Evolutionary conservation across 2,329 filamentous ascomycete species (phyloP), one percentile per base, ranked within the genome.

Genomic region (Cercospora janseana): DNA sequence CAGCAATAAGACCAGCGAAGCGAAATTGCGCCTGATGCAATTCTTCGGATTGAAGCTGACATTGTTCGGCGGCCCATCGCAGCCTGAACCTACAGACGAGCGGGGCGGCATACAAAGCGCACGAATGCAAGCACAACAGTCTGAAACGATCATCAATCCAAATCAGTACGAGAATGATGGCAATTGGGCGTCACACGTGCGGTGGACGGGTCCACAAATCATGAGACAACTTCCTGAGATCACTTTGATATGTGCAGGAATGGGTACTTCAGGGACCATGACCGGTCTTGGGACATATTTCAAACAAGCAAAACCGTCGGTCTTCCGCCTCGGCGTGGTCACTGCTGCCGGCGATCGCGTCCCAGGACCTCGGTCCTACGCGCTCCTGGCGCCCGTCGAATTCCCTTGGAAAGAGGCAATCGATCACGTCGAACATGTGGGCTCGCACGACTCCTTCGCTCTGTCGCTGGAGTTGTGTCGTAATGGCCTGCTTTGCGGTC

Each of bases 221-320:
- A 84, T 80, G 61, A 71, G 74, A 1, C 92, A 96, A 72, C 86
- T 8, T 75, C 86, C n/a, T 78, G 76, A 31, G 86, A 87, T 1
- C 69, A 69, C 92, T 66, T 90, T 89, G 4, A 95, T 96, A 63
- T 86, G 95, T 1, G 86, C 88, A 0, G 91, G 91, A 20, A 91
- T 92, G 6, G 91, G 91, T 2, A 96, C 92, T 0, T 91, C 91
- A n/a, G 92, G 92, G 4, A 96, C 92, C 3, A 83, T 97, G 24
- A 86, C 88, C 4, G 92, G 92, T 8, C 85, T 95, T 18, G 84
- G 77, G 0, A 72, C 69, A 1, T 80, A 72, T 59, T 77, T 80
- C 62, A 77, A 72, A 48, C 62, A 60, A 1, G 37, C 62, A 3
- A 80, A 79, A 55, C 75, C 71, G 4, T 66, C 73, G 0, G 58